Evolutionary conservation across 352 stramenopile species (phyloP).

Genomic region (Saprolegnia parasitica): DNA sequence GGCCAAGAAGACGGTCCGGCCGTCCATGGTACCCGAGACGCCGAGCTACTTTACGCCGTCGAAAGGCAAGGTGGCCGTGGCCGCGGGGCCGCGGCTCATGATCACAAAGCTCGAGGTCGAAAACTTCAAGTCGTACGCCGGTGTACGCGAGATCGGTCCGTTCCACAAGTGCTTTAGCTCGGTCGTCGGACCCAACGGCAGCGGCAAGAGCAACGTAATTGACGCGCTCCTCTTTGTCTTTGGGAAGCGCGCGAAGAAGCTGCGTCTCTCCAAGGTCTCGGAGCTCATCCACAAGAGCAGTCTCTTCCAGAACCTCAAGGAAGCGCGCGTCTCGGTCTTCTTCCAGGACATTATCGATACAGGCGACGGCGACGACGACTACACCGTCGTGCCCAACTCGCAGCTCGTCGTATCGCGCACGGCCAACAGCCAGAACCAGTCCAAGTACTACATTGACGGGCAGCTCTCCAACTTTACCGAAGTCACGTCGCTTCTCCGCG

Average conservation of each 20-base stretch:
- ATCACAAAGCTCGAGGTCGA: slow-evolving; percentile 98
- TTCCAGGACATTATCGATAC: slow-evolving; percentile 97
- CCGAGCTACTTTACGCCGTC: slow-evolving; percentile 8
- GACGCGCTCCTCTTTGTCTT: slow-evolving; percentile 99
- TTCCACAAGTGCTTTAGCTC: slow-evolving; percentile 99
- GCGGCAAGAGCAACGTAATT: slow-evolving; percentile 99
- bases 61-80: background rate
- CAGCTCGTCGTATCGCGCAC: slow-evolving; percentile 90
- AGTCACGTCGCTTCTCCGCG: slow-evolving; percentile 90
- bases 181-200: slow-evolving; percentile 98
- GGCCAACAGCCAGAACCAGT: slow-evolving; percentile 93
- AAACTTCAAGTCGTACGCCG: slow-evolving; percentile 99
- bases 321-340: slow-evolving; percentile 94
- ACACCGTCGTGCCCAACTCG: slow-evolving; percentile 88
- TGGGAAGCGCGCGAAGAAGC: slow-evolving; percentile 97
- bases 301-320: slow-evolving; percentile 85
- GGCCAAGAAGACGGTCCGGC: background rate
- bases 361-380: slow-evolving; percentile 82
- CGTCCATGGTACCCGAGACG: background rate
- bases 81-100: slow-evolving; percentile 76
- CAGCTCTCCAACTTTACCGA: slow-evolving; percentile 91
- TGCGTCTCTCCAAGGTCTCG: slow-evolving; percentile 93
- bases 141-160: slow-evolving; percentile 93
- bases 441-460: slow-evolving; percentile 96
- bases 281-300: slow-evolving; percentile 98